These are phyloP conservation scores for Haplosporangium gracile DNA, from an alignment of 192 early-diverging fungal species.

Conservation along the genomic window DNA sequence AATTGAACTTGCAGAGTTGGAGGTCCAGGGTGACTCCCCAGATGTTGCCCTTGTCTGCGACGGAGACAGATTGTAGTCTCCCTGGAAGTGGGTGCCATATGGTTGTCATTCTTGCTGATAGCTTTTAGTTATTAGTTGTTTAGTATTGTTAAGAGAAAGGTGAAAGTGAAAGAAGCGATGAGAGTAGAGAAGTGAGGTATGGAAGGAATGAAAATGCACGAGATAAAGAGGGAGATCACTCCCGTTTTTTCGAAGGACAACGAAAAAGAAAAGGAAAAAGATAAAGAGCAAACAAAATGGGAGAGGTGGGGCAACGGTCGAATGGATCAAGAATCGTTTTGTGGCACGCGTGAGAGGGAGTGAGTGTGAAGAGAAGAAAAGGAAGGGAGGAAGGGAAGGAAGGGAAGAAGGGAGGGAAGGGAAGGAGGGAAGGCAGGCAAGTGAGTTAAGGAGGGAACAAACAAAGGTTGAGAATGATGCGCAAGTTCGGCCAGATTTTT, in stretches of 20 bases:
- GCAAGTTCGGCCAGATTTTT: neutral
- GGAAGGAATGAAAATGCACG: no score
- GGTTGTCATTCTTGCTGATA: neutral
- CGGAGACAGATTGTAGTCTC: conserved; percentile 47
- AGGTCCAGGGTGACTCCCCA: conserved; percentile 53
- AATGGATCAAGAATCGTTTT: no score
- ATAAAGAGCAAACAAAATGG: no score
- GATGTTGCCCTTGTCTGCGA: conserved; percentile 36
- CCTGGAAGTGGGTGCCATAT: conserved; percentile 45
- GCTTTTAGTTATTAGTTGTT: no score
- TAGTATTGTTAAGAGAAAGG: no score
- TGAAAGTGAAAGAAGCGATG: no score
- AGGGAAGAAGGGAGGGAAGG: neutral
- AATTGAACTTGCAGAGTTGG: conserved; percentile 41
- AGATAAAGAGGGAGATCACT: no score
- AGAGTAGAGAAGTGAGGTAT: no score
- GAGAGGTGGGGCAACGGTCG: no score
- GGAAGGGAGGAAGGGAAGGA: neutral
- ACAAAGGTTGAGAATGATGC: neutral
- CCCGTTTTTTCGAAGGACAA: no score
- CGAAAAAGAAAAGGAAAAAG: no score
- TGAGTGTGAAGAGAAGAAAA: neutral
- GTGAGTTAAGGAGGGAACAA: neutral
- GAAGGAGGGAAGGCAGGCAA: neutral
- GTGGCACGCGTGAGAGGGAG: neutral